Conservation (phyloP, 1,139 yeast species). For the Wickerhamomyces sp. region DNA sequence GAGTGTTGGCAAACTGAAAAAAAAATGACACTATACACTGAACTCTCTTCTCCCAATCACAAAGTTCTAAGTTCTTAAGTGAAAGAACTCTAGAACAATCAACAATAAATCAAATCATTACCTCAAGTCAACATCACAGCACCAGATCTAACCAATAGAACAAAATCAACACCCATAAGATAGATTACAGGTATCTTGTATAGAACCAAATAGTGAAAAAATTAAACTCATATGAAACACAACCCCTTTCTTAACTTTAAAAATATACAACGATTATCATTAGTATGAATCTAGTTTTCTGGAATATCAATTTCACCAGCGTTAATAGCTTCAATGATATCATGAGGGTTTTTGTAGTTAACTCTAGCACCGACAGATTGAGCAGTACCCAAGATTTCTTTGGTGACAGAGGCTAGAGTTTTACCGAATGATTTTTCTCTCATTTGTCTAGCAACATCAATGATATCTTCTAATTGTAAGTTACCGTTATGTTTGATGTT, state of each 20-base stretch:
- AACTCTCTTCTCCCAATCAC: background rate
- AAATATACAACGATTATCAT: constrained; percentile 15
- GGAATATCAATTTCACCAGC: constrained; percentile 97
- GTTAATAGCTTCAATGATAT: constrained; percentile 94
- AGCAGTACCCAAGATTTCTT: constrained; percentile 99
- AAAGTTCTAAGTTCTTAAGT: too few species aligned
- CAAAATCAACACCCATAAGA: too few species aligned
- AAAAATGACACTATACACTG: background rate
- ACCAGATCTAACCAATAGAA: background rate
- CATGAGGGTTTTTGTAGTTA: constrained; percentile 99
- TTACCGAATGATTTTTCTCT: constrained; percentile 97
- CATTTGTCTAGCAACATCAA: constrained; percentile 97
- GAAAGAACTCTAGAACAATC: too few species aligned
- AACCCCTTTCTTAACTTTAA: constrained; percentile 1
- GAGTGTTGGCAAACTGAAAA: constrained; percentile 84
- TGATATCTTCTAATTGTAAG: constrained; percentile 95
- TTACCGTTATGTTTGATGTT: constrained; percentile 99
- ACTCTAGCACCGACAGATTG: constrained; percentile 99
- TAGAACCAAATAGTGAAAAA: background rate
- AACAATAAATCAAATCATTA: background rate
- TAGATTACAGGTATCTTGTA: too few species aligned
- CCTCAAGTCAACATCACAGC: background rate
- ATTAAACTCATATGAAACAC: constrained; percentile 3
- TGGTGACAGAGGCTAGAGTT: constrained; percentile 92
- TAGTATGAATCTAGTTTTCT: constrained; percentile 55